Evolutionary conservation across 352 stramenopile genomes (phyloP).

Genomic region (Phytophthora crassamura): DNA sequence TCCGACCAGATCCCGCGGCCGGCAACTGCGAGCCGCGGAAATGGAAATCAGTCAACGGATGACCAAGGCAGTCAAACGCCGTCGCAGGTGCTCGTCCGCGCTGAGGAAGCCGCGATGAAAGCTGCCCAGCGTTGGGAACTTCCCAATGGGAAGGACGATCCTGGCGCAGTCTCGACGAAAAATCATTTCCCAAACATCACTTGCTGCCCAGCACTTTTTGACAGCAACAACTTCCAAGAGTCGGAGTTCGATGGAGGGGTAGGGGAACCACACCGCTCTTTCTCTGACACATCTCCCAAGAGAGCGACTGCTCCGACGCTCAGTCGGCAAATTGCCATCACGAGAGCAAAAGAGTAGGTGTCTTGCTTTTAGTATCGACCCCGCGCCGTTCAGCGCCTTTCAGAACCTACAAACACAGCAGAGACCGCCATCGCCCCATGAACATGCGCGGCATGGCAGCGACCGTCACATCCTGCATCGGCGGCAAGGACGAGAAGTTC

Average conservation of each 20-base stretch:
- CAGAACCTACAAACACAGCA: neutral
- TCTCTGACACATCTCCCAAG: too few relatives aligned
- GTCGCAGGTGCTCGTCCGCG: neutral
- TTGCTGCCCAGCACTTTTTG: neutral
- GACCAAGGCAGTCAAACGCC: neutral
- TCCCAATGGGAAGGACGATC: constrained; percentile 26
- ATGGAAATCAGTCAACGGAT: neutral
- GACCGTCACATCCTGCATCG: constrained; percentile 81
- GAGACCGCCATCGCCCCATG: constrained; percentile 13
- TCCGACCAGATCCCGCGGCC: constrained; percentile 33
- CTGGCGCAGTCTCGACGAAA: constrained; percentile 12
- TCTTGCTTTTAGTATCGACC: too few relatives aligned
- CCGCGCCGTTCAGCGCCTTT: too few relatives aligned
- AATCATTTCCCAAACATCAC: constrained; percentile 13
- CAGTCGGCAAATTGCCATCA: too few relatives aligned
- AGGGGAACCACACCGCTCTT: too few relatives aligned
- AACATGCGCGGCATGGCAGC: constrained; percentile 74
- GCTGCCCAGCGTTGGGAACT: constrained; percentile 9
- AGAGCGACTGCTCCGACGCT: too few relatives aligned
- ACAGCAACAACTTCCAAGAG: too few relatives aligned
- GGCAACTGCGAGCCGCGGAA: neutral
- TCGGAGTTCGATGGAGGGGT: too few relatives aligned
- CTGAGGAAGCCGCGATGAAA: constrained; percentile 23
- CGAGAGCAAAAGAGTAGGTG: too few relatives aligned
- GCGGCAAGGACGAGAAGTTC: constrained; percentile 82